phyloP scores from a whole-genome alignment of 2,329 filamentous ascomycete genomes.

The Capronia epimyces region DNA sequence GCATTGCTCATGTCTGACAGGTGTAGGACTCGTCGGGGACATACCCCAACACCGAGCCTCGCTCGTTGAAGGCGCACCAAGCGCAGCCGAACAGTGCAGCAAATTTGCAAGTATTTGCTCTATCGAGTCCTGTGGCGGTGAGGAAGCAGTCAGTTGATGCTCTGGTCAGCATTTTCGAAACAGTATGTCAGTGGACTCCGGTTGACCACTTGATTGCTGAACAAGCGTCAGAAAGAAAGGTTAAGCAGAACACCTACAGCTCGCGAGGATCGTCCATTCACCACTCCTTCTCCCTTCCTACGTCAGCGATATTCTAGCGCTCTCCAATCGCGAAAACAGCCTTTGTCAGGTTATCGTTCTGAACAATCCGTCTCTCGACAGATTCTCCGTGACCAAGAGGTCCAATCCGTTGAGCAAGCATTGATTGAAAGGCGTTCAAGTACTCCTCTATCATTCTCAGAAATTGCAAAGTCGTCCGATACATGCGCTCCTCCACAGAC shows the following conservation, averaged over 20 bases:
- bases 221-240: constrained; percentile 13
- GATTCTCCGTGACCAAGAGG: constrained; percentile 2
- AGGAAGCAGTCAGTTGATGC: constrained; percentile 15
- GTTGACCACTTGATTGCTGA: background rate
- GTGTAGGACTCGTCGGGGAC: constrained; percentile 10
- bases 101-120: background rate
- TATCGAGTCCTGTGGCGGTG: background rate
- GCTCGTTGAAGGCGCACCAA: background rate
- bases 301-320: constrained; percentile 15
- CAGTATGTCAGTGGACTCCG: constrained; percentile 6
- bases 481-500: background rate
- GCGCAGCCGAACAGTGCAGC: background rate
- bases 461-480: background rate
- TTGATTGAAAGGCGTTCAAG: constrained; percentile 8
- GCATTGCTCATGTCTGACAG: constrained; percentile 21
- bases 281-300: constrained; percentile 16
- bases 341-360: constrained; percentile 9
- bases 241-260: constrained; percentile 10
- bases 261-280: constrained; percentile 7
- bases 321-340: constrained; percentile 12
- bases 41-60: background rate
- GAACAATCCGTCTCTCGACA: constrained; percentile 2
- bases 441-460: constrained; percentile 1
- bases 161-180: constrained; percentile 21
- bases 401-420: constrained; percentile 7